Conservation (phyloP, 2,329 filamentous ascomycete species). For the Trichoderma hamatum region DNA sequence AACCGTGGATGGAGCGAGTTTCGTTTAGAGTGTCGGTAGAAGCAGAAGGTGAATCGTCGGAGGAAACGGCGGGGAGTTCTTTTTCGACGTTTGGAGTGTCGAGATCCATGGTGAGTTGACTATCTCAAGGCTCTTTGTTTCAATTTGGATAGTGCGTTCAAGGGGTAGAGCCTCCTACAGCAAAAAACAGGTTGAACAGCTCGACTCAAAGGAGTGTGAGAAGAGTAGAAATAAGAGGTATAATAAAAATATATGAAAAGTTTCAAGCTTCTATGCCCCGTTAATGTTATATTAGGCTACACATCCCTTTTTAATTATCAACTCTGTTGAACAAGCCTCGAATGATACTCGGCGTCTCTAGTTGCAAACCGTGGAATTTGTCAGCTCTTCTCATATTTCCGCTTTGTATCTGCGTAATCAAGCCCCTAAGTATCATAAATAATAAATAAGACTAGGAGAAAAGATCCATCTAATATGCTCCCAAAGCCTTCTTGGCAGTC, state of each 20-base stretch:
- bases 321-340: not conserved
- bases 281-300: too few species aligned
- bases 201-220: not conserved
- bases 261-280: too few species aligned
- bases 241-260: not conserved
- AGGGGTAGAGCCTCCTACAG: too few species aligned
- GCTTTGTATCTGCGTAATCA: not conserved
- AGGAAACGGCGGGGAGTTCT: not conserved
- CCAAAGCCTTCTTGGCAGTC: not conserved
- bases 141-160: too few species aligned
- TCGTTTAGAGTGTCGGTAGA: not conserved
- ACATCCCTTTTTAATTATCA: not conserved
- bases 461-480: not conserved
- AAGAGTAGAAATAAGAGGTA: too few species aligned
- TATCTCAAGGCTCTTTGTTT: not conserved
- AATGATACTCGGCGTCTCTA: not conserved
- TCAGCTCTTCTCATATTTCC: not conserved
- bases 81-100: not conserved
- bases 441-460: not conserved
- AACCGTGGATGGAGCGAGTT: not conserved
- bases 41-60: not conserved
- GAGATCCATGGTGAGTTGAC: not conserved
- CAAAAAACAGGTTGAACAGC: too few species aligned
- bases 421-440: not conserved
- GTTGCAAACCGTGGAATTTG: not conserved